Percentiles rank a stretch among this genome's conserved stretches.
Conservation (phyloP, 805 yeast genomes). For the Candida jianshihensis region DNA sequence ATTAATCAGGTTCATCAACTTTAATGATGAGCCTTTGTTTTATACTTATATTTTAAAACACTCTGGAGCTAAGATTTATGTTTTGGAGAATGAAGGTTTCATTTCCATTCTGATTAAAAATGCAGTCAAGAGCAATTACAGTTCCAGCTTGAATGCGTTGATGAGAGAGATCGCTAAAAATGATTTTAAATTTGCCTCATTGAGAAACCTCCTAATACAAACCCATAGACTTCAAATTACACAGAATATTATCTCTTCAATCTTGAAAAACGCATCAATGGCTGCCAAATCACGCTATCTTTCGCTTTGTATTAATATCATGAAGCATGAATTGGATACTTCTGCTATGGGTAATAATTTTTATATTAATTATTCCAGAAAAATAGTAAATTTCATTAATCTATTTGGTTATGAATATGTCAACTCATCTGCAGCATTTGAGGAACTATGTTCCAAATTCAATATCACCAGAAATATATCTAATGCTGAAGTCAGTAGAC, state of each 20-base stretch:
- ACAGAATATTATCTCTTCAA: constrained; percentile 9
- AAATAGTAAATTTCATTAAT: constrained; percentile 13
- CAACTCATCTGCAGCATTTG: constrained; percentile 8
- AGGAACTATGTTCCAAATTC: constrained; percentile 7
- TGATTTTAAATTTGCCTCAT: constrained; percentile 11
- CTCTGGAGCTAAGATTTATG: constrained; percentile 10
- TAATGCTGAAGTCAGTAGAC: constrained; percentile 5
- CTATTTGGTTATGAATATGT: constrained; percentile 12
- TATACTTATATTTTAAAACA: constrained; percentile 15
- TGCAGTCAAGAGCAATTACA: constrained; percentile 7
- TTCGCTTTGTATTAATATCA: constrained; percentile 9
- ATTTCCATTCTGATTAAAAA: constrained; percentile 11
- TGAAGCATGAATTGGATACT: constrained; percentile 11
- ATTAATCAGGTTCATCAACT: constrained; percentile 15
- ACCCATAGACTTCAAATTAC: constrained; percentile 16
- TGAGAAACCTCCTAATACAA: constrained; percentile 12
- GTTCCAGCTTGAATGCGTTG: constrained; percentile 12
- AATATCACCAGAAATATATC: constrained; percentile 4
- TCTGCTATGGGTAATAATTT: constrained; percentile 1
- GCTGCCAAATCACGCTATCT: constrained; percentile 9
- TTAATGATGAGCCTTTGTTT: constrained; percentile 17
- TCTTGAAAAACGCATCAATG: constrained; percentile 9
- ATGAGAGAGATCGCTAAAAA: constrained; percentile 12
- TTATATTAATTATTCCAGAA: constrained; percentile 10
- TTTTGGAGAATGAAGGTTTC: constrained; percentile 13